A percentile compares a stretch with the other conserved stretches of the same genome.
Evolutionary conservation across 108 stramenopile genomes (phyloP).

Genomic region (Epithemia pelagica): DNA sequence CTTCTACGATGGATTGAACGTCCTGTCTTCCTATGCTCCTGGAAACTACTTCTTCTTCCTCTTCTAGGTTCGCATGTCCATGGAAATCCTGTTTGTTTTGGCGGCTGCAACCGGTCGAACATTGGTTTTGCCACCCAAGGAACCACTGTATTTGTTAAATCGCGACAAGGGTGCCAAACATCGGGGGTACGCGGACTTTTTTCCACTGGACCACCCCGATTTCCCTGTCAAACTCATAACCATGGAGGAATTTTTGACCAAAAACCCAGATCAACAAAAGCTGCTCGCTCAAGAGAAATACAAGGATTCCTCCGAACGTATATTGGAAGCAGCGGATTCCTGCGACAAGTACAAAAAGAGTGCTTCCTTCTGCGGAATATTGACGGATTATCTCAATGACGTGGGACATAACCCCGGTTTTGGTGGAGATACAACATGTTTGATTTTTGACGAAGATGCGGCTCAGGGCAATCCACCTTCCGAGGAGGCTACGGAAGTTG

Average conservation of each 20-base stretch:
- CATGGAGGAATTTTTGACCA: conserved; percentile 52
- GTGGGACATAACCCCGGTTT: conserved; percentile 42
- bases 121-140: conserved; percentile 81
- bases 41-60: no score
- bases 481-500: conserved; percentile 4
- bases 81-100: conserved; percentile 80
- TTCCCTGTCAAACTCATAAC: conserved; percentile 47
- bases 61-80: conserved; percentile 43
- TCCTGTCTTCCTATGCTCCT: no score
- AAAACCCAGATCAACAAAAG: conserved; percentile 40
- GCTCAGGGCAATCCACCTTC: conserved; percentile 2
- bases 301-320: conserved; percentile 6
- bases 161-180: conserved; percentile 39
- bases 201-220: conserved; percentile 42
- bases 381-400: conserved; percentile 40
- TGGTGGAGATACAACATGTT: conserved; percentile 33
- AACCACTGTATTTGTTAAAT: conserved; percentile 59
- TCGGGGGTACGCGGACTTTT: conserved; percentile 78
- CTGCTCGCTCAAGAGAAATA: not conserved
- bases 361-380: conserved; percentile 25
- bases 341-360: conserved; percentile 32
- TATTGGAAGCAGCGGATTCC: conserved; percentile 30
- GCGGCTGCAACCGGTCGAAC: conserved; percentile 82
- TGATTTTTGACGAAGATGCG: conserved; percentile 59
- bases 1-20: no score